Evolutionary conservation across 257 asterid species (phyloP).

Genomic region (Penstemon barbatus): DNA sequence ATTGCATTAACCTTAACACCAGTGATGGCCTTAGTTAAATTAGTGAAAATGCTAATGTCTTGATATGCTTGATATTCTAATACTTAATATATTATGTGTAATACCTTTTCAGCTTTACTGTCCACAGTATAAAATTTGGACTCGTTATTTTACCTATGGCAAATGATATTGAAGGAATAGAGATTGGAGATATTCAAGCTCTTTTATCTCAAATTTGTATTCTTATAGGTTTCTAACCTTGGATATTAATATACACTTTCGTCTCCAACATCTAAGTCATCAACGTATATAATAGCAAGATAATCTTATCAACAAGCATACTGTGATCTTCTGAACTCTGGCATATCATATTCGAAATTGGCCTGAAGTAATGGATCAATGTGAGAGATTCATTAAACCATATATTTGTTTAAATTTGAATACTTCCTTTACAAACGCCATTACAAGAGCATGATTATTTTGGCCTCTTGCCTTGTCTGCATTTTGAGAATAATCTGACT

Average conservation of each 20-base stretch:
- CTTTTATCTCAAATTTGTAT: neutral
- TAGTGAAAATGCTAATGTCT: no score
- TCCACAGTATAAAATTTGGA: no score
- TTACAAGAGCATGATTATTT: neutral
- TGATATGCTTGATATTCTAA: no score
- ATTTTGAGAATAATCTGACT: constrained; percentile 2
- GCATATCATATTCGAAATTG: neutral
- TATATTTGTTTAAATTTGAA: neutral
- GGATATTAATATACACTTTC: constrained; percentile 1
- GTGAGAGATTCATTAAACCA: no score
- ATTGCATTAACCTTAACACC: neutral
- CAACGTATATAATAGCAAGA: neutral
- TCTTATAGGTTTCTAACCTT: neutral
- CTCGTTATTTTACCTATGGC: no score
- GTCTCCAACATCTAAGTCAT: constrained; percentile 1
- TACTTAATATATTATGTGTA: no score
- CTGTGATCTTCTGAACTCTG: constrained; percentile 6
- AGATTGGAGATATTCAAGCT: neutral
- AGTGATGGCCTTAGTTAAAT: neutral
- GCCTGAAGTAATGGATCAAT: neutral
- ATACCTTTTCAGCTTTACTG: no score
- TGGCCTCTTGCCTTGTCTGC: constrained; percentile 1
- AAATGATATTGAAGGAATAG: no score
- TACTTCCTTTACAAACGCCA: neutral
- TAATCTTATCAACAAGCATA: neutral